Conservation (phyloP, 2,329 filamentous ascomycete genomes). For the Aspergillus pseudonomiae region DNA sequence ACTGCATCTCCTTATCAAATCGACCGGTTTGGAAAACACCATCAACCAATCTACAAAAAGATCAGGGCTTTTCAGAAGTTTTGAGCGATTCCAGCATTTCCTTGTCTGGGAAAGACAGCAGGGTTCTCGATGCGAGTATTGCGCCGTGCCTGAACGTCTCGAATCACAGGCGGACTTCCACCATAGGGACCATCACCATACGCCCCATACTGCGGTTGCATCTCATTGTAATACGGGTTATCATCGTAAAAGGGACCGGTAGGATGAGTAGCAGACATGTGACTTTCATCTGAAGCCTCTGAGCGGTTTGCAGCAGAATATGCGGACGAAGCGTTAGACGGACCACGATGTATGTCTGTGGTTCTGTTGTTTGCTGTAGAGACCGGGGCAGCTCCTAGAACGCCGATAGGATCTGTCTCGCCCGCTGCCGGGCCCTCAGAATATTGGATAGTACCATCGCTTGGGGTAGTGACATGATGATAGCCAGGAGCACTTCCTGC, state of each 20-base stretch:
- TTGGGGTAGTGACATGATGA: constrained; percentile 62
- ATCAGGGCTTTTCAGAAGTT: constrained; percentile 69
- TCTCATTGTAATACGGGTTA: constrained; percentile 58
- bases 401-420: constrained; percentile 83
- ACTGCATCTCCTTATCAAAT: neutral
- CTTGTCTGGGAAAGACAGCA: constrained; percentile 84
- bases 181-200: constrained; percentile 61
- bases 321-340: constrained; percentile 93
- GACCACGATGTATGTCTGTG: constrained; percentile 78
- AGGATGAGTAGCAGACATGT: constrained; percentile 49
- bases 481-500: constrained; percentile 61
- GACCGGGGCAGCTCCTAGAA: constrained; percentile 70
- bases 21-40: neutral
- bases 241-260: constrained; percentile 58
- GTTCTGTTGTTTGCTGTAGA: constrained; percentile 63
- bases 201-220: constrained; percentile 49
- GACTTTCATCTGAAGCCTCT: constrained; percentile 60
- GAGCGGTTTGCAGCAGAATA: constrained; percentile 84
- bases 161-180: constrained; percentile 74
- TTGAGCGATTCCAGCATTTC: constrained; percentile 89
- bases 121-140: constrained; percentile 95
- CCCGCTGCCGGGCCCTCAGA: constrained; percentile 67
- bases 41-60: neutral
- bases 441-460: constrained; percentile 58
- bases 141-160: constrained; percentile 86